Base-by-base conservation (phyloP, 2,329 filamentous ascomycete species). In the Fusarium avenaceum region DNA sequence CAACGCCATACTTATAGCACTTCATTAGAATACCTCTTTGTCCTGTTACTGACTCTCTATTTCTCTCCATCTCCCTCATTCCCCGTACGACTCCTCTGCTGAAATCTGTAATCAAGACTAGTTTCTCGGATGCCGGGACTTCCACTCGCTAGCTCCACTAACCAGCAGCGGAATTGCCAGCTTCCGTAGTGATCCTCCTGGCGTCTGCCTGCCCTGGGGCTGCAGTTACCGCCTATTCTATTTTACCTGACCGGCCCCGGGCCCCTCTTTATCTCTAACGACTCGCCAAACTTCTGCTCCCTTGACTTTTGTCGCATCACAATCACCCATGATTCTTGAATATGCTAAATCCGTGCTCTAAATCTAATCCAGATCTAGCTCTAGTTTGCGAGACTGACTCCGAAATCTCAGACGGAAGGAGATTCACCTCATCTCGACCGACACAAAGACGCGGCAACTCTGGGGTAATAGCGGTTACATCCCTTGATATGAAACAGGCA, bases 111-210 rank as follows among this genome's bases (percentile, higher is more conserved):
- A 50, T 22, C 35, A 42, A 14, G 33, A 20, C 42, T 19, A 26
- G 13, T 17, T 22, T 28, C 66, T 65, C 72, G 72, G 72, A 74
- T 69, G 58, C 38, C 55, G 54, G 51, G 57, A 49, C 63, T 74
- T 74, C 72, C 72, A 74, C 50, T 38, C 33, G 46, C 62, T 74
- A 74, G 72, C 70, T 70, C 55, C 35, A 20, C 49, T 48, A 48
- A 39, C 66, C 68, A 65, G 45, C 66, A 62, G 59, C 70, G 70
- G 72, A 71, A 72, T 53, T 39, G 38, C 42, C 45, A 59, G 44
- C 61, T 67, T 74, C 70, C 72, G 72, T 64, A 38, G 33, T 40
- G 35, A 38, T 38, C 35, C 17, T 38, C 30, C 13, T 33, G 28
- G 28, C 24, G 24, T 24, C 24, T 7, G 24, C 24, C 24, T 24